Conservation (phyloP, 345 rosid species). For the Gossypium bickii region DNA sequence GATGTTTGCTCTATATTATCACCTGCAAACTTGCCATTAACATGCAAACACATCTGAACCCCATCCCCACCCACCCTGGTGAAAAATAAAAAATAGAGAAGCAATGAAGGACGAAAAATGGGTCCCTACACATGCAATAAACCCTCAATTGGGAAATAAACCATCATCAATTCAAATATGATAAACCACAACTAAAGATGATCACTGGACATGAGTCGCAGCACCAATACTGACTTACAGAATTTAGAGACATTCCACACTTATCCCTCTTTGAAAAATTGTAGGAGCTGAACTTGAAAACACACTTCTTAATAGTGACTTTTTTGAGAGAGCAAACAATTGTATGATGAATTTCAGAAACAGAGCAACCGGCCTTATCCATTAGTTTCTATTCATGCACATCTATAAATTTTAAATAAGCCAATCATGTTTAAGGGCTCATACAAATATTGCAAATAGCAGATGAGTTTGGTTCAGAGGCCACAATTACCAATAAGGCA, state of each 20-base stretch:
- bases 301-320: neutral
- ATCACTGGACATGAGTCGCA: neutral
- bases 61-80: neutral
- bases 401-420: conserved; percentile 2
- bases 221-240: neutral
- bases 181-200: neutral
- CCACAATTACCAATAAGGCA: conserved; percentile 71
- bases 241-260: neutral
- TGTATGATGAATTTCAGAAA: neutral
- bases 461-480: neutral
- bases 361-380: neutral
- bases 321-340: neutral
- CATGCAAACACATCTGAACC: neutral
- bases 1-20: conserved; percentile 1
- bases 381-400: neutral
- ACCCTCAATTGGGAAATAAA: neutral
- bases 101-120: neutral
- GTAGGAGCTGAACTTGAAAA: neutral
- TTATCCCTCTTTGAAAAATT: neutral
- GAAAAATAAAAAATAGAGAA: neutral
- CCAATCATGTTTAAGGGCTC: neutral
- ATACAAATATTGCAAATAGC: neutral
- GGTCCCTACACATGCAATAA: neutral
- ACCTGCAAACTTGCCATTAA: neutral
- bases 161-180: neutral